Base-by-base conservation (phyloP, 257 asterid species). In the Scutellaria minor region DNA sequence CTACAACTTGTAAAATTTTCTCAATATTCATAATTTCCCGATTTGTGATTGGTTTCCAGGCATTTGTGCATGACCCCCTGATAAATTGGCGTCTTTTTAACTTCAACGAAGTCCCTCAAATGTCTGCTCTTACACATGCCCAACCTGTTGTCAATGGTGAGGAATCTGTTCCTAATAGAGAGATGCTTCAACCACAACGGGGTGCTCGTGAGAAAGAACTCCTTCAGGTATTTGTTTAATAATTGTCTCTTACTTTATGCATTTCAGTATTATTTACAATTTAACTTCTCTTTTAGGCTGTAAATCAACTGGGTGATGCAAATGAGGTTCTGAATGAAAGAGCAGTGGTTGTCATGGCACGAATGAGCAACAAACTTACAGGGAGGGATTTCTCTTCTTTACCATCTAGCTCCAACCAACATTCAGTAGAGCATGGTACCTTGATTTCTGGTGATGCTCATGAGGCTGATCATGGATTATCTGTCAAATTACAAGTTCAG, bases 41-140 rank as follows among this genome's bases (percentile, higher is more conserved):
- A 37, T 40, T 14, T 64, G 44, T 48, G 20, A 50, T 56, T 57
- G 70, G 58, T 56, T 44, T 57, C 53, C 93, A 95, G 99, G 99
- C 99, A 20, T 95, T 95, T 84, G 99, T 95, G 84, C 99, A 95
- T 14, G 99, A 95, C 73, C 99, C 99, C 71, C 87, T 95, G 24
- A 95, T 95, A 80, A 95, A 95, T 66, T 95, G 99, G 99, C 99
- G 99, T 73, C 93, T 95, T 37, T 95, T 95, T 87, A 95, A 95
- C 88, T 92, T 95, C 78, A 95, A 95, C 46, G 99, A 95, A 87
- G 97, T 88, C 69, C 95, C 99, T 3, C 97, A 92, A 86, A 82
- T 87, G 94, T 75, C 98, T 31, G 85, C 94, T 68, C 86, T 85
- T 70, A 75, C 88, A 47, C 93, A 87, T 24, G 64, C 82, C 77